Evolutionary conservation across 140 eudicot genomes (phyloP).

Genomic region (Flaveria floridana): DNA sequence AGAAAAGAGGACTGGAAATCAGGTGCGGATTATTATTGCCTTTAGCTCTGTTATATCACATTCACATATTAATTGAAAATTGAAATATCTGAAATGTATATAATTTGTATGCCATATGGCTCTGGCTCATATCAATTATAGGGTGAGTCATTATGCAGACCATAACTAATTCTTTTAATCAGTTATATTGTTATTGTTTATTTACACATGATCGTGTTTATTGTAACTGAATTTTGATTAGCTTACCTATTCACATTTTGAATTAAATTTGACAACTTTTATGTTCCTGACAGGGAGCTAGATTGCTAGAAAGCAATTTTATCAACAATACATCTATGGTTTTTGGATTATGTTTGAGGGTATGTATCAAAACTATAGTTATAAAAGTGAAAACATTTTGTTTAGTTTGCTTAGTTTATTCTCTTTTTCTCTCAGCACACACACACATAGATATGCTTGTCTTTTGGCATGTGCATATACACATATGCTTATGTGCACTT

Average conservation of each 20-base stretch:
- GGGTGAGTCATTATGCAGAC: neutral
- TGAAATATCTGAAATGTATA: slow-evolving; percentile 6
- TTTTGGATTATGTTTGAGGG: slow-evolving; percentile 83
- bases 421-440: no score
- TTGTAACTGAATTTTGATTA: neutral
- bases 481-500: slow-evolving; percentile 8
- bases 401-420: neutral
- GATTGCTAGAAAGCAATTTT: slow-evolving; percentile 85
- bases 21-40: slow-evolving; percentile 40
- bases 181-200: slow-evolving; percentile 6
- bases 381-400: neutral
- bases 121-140: neutral
- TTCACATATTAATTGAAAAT: slow-evolving; percentile 1
- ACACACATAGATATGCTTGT: neutral
- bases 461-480: neutral
- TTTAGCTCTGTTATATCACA: neutral
- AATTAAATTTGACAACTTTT: slow-evolving; percentile 1
- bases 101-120: neutral
- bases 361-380: slow-evolving; percentile 35
- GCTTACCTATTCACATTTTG: neutral
- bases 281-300: slow-evolving; percentile 55
- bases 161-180: neutral
- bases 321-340: slow-evolving; percentile 97
- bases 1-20: slow-evolving; percentile 84
- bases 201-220: neutral